Evolutionary conservation across 2,329 filamentous ascomycete genomes (phyloP).

Genomic region (Neurospora crassa): DNA sequence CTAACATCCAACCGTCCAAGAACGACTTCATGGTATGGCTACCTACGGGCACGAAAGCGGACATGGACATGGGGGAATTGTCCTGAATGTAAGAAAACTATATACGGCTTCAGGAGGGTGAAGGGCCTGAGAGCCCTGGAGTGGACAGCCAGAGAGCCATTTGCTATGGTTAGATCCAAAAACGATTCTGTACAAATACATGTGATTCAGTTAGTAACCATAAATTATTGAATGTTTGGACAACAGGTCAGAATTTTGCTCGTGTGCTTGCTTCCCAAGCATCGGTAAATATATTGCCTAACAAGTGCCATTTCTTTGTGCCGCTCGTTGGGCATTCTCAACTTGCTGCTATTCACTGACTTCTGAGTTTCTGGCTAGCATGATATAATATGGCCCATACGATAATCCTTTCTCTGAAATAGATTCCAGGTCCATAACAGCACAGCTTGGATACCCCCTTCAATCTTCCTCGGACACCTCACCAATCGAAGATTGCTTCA

Average conservation of each 20-base stretch:
- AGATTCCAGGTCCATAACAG: not conserved
- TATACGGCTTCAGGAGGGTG: not conserved
- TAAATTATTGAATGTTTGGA: too few species aligned
- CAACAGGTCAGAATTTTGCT: too few species aligned
- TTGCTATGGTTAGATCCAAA: not conserved
- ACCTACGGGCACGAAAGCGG: not conserved
- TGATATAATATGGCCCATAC: not conserved
- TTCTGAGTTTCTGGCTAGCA: not conserved
- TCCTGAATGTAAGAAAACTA: not conserved
- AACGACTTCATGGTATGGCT: not conserved
- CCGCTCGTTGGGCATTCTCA: not conserved
- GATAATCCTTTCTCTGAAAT: not conserved
- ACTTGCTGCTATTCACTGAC: not conserved
- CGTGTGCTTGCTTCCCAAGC: not conserved
- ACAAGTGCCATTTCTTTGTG: not conserved
- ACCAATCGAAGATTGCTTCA: slow-evolving; percentile 27
- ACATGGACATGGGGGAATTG: not conserved
- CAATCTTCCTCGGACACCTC: slow-evolving; percentile 24
- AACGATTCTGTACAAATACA: not conserved
- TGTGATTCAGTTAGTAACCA: not conserved
- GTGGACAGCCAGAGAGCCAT: not conserved
- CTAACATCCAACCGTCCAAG: not conserved
- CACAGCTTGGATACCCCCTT: not conserved
- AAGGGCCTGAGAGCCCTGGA: not conserved
- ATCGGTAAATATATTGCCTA: not conserved